A percentile compares a stretch with the other conserved stretches of the same genome.
Evolutionary conservation across 305 asterid genomes (phyloP).

Genomic region (Salvia sclarea): DNA sequence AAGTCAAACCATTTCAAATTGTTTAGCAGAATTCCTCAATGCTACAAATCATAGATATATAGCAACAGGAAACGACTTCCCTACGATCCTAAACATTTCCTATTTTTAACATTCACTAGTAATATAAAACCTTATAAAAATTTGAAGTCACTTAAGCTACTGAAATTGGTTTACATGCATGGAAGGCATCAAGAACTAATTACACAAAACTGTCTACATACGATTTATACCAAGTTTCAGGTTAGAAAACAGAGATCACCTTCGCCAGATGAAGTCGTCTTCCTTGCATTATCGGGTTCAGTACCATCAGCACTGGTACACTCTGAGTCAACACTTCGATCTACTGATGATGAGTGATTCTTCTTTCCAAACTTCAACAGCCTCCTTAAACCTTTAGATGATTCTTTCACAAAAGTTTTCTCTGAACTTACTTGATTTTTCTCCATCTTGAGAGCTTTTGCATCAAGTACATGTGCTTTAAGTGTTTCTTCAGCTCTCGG

Average conservation of each 20-base stretch:
- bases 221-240: slow-evolving; percentile 19
- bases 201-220: not conserved
- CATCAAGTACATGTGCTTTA: slow-evolving; percentile 49
- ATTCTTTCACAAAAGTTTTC: slow-evolving; percentile 59
- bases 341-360: slow-evolving; percentile 59
- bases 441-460: slow-evolving; percentile 46
- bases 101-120: not conserved
- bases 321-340: slow-evolving; percentile 66
- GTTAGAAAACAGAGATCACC: slow-evolving; percentile 49
- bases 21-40: not conserved
- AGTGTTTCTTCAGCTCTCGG: slow-evolving; percentile 53
- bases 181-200: slow-evolving; percentile 20
- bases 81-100: not conserved
- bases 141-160: slow-evolving; percentile 5
- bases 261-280: slow-evolving; percentile 55
- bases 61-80: not conserved
- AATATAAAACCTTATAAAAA: not conserved
- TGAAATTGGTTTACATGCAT: slow-evolving; percentile 11
- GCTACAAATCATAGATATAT: not conserved
- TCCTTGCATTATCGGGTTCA: slow-evolving; percentile 46
- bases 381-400: slow-evolving; percentile 80
- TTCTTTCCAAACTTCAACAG: slow-evolving; percentile 87
- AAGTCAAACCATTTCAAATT: not conserved
- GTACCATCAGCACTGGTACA: slow-evolving; percentile 47
- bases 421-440: slow-evolving; percentile 48